Percentiles rank a stretch among this genome's conserved stretches.
These are phyloP conservation scores for Aspergillus biplanus DNA, from an alignment of 495 filamentous ascomycete genomes.

Conservation along the genomic window DNA sequence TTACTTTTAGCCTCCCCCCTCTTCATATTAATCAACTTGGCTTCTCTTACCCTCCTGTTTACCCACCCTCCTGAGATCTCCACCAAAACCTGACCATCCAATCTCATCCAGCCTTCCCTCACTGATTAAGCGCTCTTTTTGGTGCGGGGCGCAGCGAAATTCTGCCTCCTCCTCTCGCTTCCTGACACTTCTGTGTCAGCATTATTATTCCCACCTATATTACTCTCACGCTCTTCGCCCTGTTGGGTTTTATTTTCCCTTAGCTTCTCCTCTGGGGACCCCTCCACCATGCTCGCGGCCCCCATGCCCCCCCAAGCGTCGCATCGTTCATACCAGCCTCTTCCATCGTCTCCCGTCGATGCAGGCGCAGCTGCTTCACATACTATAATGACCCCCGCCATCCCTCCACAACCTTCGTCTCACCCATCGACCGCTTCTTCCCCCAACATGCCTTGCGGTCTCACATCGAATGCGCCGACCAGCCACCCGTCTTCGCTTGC, in stretches of 20 bases:
- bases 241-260: slow-evolving; percentile 2
- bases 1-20: neutral
- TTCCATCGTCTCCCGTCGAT: slow-evolving; percentile 21
- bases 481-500: slow-evolving; percentile 48
- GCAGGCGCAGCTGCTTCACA: slow-evolving; percentile 16
- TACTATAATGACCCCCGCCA: slow-evolving; percentile 16
- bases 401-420: slow-evolving; percentile 32
- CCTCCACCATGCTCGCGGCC: slow-evolving; percentile 24
- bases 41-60: neutral
- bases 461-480: slow-evolving; percentile 36
- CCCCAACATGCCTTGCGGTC: slow-evolving; percentile 32
- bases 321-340: slow-evolving; percentile 5
- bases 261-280: slow-evolving; percentile 7
- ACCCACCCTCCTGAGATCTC: neutral
- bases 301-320: slow-evolving; percentile 23
- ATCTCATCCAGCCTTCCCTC: slow-evolving; percentile 13
- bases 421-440: slow-evolving; percentile 33
- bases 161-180: slow-evolving; percentile 11
- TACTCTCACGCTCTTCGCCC: slow-evolving; percentile 3
- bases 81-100: neutral
- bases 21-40: neutral
- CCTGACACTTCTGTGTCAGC: slow-evolving; percentile 27
- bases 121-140: slow-evolving; percentile 15
- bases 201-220: slow-evolving; percentile 25
- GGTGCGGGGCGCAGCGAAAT: slow-evolving; percentile 23